These are phyloP conservation scores for Murraya paniculata DNA, from an alignment of 345 rosid species.

Conservation along the genomic window DNA sequence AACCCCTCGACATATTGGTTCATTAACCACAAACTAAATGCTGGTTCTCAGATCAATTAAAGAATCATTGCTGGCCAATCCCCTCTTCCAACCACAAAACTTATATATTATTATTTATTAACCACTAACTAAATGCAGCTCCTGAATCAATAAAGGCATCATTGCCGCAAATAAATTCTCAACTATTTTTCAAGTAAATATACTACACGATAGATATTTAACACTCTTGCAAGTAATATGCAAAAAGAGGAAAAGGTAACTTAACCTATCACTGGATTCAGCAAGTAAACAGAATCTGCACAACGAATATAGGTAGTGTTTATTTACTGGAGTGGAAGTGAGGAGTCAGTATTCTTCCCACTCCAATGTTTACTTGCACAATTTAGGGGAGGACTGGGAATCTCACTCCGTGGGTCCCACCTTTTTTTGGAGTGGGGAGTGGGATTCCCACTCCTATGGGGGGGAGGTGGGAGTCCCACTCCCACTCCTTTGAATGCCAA, in stretches of 20 bases:
- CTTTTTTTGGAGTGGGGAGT: no score
- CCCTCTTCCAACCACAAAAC: background rate
- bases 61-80: background rate
- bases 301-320: background rate
- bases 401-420: no score
- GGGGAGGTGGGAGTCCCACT: no score
- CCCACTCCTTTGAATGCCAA: no score
- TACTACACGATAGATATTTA: background rate
- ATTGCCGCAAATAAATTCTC: background rate
- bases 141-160: background rate
- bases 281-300: background rate
- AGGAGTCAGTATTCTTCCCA: no score
- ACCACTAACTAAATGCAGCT: background rate
- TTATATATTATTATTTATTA: no score
- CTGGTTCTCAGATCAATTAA: background rate
- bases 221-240: background rate
- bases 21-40: background rate
- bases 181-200: background rate
- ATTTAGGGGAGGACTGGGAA: no score
- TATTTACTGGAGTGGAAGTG: no score
- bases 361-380: no score
- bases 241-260: background rate
- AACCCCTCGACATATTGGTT: background rate
- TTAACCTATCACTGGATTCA: background rate
- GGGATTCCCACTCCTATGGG: no score